Evolutionary conservation across 2,329 filamentous ascomycete species (phyloP).

Genomic region (Xylariomycetidae sp.): DNA sequence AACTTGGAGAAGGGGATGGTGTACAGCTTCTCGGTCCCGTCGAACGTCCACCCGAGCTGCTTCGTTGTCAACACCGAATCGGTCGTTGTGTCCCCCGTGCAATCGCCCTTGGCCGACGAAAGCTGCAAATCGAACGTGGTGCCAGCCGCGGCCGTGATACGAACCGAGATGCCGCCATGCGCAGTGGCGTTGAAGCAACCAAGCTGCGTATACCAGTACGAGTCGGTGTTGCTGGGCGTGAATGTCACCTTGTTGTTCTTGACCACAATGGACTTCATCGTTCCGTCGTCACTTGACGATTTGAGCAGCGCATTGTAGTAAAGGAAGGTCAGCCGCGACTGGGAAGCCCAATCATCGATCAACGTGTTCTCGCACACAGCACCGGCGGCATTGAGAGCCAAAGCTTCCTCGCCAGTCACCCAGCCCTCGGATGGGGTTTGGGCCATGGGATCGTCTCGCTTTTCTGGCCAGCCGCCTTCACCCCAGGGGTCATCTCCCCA

Average conservation of each 20-base stretch:
- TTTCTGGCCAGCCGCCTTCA: conserved; percentile 3
- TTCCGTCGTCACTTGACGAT: conserved; percentile 50
- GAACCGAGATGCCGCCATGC: conserved; percentile 51
- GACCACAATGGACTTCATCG: conserved; percentile 50
- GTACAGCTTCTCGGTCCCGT: conserved; percentile 55
- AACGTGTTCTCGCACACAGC: conserved; percentile 35
- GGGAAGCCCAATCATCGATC: conserved; percentile 56
- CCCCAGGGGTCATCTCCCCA: conserved; percentile 6
- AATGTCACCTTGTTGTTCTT: conserved; percentile 45
- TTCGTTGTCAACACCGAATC: conserved; percentile 35
- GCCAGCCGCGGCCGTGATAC: conserved; percentile 46
- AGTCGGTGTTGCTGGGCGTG: conserved; percentile 39
- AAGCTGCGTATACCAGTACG: conserved; percentile 54
- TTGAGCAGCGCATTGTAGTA: conserved; percentile 53
- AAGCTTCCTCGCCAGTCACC: conserved; percentile 1
- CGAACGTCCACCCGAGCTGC: conserved; percentile 54
- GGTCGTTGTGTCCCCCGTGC: conserved; percentile 31
- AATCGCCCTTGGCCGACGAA: conserved; percentile 36
- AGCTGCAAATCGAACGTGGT: conserved; percentile 47
- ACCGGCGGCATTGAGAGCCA: conserved; percentile 7
- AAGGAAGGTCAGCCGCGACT: conserved; percentile 55
- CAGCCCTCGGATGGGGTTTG: conserved; percentile 3
- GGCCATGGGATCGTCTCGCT: not conserved
- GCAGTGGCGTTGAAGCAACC: conserved; percentile 45
- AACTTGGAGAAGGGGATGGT: conserved; percentile 50